These are phyloP conservation scores for Linanthus parryae DNA, from an alignment of 148 eudicot genomes.

Conservation along the genomic window DNA sequence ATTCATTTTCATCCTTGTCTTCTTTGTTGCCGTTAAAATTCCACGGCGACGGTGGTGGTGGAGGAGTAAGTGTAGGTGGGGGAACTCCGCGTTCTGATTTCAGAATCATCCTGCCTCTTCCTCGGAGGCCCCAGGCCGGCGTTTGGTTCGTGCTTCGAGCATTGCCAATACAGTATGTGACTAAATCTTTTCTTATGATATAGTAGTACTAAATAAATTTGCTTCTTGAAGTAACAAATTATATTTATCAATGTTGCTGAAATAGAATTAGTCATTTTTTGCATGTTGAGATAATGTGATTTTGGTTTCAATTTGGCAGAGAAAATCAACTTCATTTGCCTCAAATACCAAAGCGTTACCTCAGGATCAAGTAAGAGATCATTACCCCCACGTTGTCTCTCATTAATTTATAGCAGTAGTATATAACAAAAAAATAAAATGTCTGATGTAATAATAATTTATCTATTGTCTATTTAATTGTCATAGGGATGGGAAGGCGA, in stretches of 20 bases:
- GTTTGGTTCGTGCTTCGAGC: slow-evolving; percentile 81
- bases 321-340: slow-evolving; percentile 65
- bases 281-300: not conserved
- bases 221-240: not conserved
- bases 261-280: not conserved
- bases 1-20: slow-evolving; percentile 14
- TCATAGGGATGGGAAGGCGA: slow-evolving; percentile 72
- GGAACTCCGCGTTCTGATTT: slow-evolving; percentile 34
- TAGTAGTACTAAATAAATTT: not conserved
- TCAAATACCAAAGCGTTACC: slow-evolving; percentile 71
- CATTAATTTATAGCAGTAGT: not conserved
- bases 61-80: slow-evolving; percentile 16
- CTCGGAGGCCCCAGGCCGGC: slow-evolving; percentile 63
- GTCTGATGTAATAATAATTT: not conserved
- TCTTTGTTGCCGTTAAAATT: slow-evolving; percentile 16
- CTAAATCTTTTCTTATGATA: not conserved
- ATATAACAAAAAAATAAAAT: not conserved
- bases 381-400: not conserved
- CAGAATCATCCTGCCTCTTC: slow-evolving; percentile 54
- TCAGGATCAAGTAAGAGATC: slow-evolving; percentile 61
- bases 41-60: not conserved
- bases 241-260: not conserved
- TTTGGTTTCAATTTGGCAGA: slow-evolving; percentile 37
- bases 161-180: slow-evolving; percentile 55
- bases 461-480: not conserved